Evolutionary conservation across 768 basidiomycete species (phyloP).

Genomic region (Mycena filopes): DNA sequence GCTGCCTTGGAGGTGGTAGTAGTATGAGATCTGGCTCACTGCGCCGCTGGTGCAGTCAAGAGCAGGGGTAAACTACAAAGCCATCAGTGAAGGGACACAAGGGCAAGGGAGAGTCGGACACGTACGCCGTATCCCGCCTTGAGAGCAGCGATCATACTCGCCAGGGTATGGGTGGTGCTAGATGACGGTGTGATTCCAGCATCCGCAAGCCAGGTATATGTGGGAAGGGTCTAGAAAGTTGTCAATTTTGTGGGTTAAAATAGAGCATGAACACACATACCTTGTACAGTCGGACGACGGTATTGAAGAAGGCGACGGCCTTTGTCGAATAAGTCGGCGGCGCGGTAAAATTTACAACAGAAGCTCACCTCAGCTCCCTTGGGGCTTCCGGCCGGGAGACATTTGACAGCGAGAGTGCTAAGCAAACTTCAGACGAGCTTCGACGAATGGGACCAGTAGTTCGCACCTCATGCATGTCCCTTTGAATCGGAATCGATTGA

Average conservation of each 20-base stretch:
- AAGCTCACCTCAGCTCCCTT: slow-evolving; percentile 67
- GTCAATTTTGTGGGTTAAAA: slow-evolving; percentile 39
- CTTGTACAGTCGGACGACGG: slow-evolving; percentile 65
- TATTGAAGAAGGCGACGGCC: slow-evolving; percentile 73
- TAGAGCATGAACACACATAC: slow-evolving; percentile 42
- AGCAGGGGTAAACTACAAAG: slow-evolving; percentile 44
- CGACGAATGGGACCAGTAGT: background rate
- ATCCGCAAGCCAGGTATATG: slow-evolving; percentile 74
- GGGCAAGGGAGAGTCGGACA: slow-evolving; percentile 41
- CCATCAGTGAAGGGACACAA: slow-evolving; percentile 14
- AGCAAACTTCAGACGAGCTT: slow-evolving; percentile 8
- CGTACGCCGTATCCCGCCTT: slow-evolving; percentile 62
- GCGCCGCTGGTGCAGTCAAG: slow-evolving; percentile 51
- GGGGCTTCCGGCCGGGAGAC: slow-evolving; percentile 68
- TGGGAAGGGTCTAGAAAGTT: slow-evolving; percentile 66
- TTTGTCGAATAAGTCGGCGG: slow-evolving; percentile 34
- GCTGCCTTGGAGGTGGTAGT: slow-evolving; percentile 57
- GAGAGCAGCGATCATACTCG: slow-evolving; percentile 64
- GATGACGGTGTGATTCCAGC: slow-evolving; percentile 82
- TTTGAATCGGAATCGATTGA: slow-evolving; percentile 36
- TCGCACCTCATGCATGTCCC: slow-evolving; percentile 65
- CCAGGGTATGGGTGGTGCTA: slow-evolving; percentile 65
- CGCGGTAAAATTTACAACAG: background rate
- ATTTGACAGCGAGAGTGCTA: slow-evolving; percentile 68
- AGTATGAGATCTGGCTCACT: slow-evolving; percentile 42